Conservation (phyloP, 2,329 filamentous ascomycete genomes). For the Calonectria pseudoreteaudii region DNA sequence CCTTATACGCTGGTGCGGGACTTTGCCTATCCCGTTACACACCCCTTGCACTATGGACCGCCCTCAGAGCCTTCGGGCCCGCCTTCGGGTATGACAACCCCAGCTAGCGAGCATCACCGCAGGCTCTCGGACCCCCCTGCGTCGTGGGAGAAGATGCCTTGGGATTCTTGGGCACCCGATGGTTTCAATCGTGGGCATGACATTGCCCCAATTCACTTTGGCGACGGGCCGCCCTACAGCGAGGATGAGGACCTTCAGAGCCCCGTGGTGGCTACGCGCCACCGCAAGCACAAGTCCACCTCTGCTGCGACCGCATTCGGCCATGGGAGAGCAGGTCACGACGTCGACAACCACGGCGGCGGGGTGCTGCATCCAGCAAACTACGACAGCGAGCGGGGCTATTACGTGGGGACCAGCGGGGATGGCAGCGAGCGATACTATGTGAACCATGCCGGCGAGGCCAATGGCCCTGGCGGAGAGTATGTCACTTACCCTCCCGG, state of each 20-base stretch:
- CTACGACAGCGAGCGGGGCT: constrained; percentile 73
- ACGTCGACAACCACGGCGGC: constrained; percentile 52
- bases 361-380: constrained; percentile 60
- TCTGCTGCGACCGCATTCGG: constrained; percentile 59
- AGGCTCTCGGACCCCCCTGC: constrained; percentile 86
- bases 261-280: constrained; percentile 85
- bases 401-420: constrained; percentile 73
- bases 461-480: constrained; percentile 82
- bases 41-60: constrained; percentile 96
- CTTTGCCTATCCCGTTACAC: constrained; percentile 87
- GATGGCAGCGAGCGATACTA: constrained; percentile 83
- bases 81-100: constrained; percentile 86
- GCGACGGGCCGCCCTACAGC: constrained; percentile 91
- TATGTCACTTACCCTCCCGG: constrained; percentile 82
- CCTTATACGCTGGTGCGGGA: constrained; percentile 92
- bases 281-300: constrained; percentile 86
- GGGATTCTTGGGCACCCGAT: constrained; percentile 67
- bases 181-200: constrained; percentile 74
- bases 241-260: constrained; percentile 96
- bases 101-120: constrained; percentile 81
- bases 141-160: constrained; percentile 78
- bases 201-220: constrained; percentile 85
- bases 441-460: constrained; percentile 75
- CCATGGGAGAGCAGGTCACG: constrained; percentile 60
- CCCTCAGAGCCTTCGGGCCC: constrained; percentile 77